These are phyloP conservation scores for Aspergillus nidulans DNA, from an alignment of 495 filamentous ascomycete genomes.

Conservation along the genomic window DNA sequence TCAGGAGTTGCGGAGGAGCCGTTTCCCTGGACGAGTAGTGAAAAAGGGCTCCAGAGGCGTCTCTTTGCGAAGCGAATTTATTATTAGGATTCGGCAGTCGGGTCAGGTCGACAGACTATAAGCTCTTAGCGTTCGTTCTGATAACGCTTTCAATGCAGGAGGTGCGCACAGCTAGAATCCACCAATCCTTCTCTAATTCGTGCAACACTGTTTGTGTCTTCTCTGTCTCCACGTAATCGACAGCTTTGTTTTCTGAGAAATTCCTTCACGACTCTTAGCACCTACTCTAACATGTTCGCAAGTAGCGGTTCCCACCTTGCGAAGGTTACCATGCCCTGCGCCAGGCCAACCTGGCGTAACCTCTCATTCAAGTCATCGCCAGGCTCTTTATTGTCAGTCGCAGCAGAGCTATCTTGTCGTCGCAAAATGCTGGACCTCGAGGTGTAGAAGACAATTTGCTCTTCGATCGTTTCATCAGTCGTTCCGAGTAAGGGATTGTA, in stretches of 20 bases:
- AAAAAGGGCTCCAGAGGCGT: conserved; percentile 24
- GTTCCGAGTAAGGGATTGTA: conserved; percentile 89
- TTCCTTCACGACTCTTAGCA: conserved; percentile 42
- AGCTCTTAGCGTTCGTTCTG: conserved; percentile 16
- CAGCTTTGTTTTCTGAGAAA: conserved; percentile 69
- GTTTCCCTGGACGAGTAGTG: conserved; percentile 90
- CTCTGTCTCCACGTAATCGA: conserved; percentile 88
- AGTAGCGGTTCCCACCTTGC: conserved; percentile 51
- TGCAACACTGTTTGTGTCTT: conserved; percentile 76
- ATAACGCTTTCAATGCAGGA: not conserved
- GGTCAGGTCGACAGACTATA: conserved; percentile 70
- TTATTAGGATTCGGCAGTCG: conserved; percentile 38
- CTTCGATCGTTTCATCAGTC: conserved; percentile 78
- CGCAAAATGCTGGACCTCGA: conserved; percentile 34
- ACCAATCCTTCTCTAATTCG: conserved; percentile 88
- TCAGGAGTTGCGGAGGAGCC: conserved; percentile 70
- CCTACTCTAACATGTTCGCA: not conserved
- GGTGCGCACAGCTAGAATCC: conserved; percentile 75
- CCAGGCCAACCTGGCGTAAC: conserved; percentile 89
- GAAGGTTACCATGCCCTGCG: conserved; percentile 96
- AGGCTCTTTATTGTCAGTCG: conserved; percentile 52
- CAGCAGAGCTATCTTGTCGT: conserved; percentile 33
- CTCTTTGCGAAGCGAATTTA: conserved; percentile 17
- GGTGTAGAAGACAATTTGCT: conserved; percentile 92
- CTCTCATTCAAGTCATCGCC: conserved; percentile 72